phyloP scores from a whole-genome alignment of 2,329 filamentous ascomycete genomes.

The Pseudocercospora fijiensis region DNA sequence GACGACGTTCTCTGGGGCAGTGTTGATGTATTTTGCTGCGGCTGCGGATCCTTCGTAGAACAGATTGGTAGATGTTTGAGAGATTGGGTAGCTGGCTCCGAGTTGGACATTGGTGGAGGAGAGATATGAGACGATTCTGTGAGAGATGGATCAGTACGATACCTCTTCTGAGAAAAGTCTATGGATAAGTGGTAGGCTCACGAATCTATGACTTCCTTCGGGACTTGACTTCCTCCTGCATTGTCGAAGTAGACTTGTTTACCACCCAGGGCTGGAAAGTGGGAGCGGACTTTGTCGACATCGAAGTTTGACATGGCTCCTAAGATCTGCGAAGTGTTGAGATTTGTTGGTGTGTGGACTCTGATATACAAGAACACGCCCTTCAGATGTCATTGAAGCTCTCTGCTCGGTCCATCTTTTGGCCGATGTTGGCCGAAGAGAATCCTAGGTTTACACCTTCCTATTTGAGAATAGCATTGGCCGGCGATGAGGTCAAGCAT shows the following conservation, averaged over 20 bases:
- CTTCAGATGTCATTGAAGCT: neutral
- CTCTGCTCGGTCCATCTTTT: conserved; percentile 8
- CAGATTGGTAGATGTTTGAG: conserved; percentile 58
- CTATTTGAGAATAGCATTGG: neutral
- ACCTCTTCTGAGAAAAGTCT: conserved; percentile 9
- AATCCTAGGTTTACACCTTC: neutral
- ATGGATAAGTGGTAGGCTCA: conserved; percentile 54
- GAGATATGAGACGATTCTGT: conserved; percentile 65
- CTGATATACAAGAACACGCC: neutral
- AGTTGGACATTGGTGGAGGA: conserved; percentile 71
- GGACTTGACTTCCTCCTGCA: conserved; percentile 66
- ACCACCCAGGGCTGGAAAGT: conserved; percentile 67
- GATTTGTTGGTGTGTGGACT: neutral
- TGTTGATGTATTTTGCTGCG: conserved; percentile 70
- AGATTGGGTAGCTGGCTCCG: conserved; percentile 66
- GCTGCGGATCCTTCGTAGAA: conserved; percentile 63
- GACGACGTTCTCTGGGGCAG: conserved; percentile 65
- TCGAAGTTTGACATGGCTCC: conserved; percentile 46
- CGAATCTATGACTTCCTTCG: conserved; percentile 66
- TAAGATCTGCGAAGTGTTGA: neutral
- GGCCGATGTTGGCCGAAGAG: conserved; percentile 4
- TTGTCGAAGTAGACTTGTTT: conserved; percentile 75
- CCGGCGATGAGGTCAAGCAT: neutral
- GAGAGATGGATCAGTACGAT: conserved; percentile 2
- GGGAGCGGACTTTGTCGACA: conserved; percentile 55